phyloP scores from a whole-genome alignment of 257 asterid species.

The Capsicum rhomboideum region DNA sequence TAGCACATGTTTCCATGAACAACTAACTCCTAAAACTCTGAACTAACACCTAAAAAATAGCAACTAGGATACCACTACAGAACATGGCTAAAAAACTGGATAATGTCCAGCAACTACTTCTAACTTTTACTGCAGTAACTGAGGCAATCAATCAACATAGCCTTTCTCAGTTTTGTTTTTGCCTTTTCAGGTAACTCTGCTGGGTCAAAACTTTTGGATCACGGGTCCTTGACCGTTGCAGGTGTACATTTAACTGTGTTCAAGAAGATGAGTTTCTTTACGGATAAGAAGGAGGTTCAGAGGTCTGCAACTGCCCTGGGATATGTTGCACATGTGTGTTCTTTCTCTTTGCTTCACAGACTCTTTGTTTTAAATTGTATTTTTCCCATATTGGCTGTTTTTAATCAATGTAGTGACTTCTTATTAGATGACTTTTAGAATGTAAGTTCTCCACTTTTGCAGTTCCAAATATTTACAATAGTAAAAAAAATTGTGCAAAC shows the following conservation, averaged over 20 bases:
- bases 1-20: no score
- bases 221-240: slow-evolving; percentile 71
- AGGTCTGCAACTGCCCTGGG: slow-evolving; percentile 95
- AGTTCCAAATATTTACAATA: neutral
- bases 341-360: slow-evolving; percentile 19
- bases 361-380: neutral
- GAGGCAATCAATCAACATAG: no score
- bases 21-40: no score
- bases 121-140: no score
- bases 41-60: no score
- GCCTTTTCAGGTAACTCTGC: slow-evolving; percentile 45
- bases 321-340: slow-evolving; percentile 86
- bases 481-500: neutral
- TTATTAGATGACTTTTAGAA: neutral
- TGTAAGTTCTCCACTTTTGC: neutral
- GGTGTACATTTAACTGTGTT: slow-evolving; percentile 86
- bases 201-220: slow-evolving; percentile 65
- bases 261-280: slow-evolving; percentile 90
- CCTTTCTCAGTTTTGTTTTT: neutral
- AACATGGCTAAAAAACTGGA: no score
- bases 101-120: no score
- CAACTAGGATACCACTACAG: no score
- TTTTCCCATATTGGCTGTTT: neutral
- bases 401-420: neutral
- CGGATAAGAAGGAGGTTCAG: slow-evolving; percentile 96